Percentiles rank a stretch among this genome's conserved stretches.
phyloP scores from a whole-genome alignment of 176 grass and related monocot species.

The Panicum miliaceum region DNA sequence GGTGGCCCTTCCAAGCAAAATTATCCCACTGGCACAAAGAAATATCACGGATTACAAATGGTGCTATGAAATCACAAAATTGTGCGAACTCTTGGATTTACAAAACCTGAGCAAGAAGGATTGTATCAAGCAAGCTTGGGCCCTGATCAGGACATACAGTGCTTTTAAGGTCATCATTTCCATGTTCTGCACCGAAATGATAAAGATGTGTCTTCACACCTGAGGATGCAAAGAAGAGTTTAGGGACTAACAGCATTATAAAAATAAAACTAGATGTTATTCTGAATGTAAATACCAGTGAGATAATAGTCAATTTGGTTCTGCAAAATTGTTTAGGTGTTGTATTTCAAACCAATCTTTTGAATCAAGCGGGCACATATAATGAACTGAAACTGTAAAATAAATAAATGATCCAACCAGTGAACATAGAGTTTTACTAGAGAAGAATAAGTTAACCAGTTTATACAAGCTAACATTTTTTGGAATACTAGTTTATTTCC shows the following conservation, averaged over 20 bases:
- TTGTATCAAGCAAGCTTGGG: conserved; percentile 60
- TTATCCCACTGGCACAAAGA: conserved; percentile 60
- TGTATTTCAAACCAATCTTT: conserved; percentile 1
- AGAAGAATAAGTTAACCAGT: background rate
- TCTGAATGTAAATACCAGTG: background rate
- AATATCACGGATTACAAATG: conserved; percentile 31
- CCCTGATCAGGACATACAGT: conserved; percentile 19
- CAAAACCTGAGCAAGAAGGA: conserved; percentile 66
- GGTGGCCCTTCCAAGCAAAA: conserved; percentile 44
- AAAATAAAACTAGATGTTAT: background rate
- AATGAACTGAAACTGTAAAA: conserved; percentile 29
- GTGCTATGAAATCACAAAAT: background rate
- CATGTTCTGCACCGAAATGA: conserved; percentile 32
- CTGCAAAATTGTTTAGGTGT: background rate
- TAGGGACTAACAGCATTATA: background rate
- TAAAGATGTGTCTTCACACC: conserved; percentile 63
- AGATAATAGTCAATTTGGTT: background rate
- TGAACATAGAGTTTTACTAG: background rate
- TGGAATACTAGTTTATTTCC: background rate
- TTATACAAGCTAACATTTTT: background rate
- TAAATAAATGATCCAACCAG: conserved; percentile 8
- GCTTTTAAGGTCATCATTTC: conserved; percentile 20
- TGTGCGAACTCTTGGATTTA: background rate
- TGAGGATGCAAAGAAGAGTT: conserved; percentile 25
- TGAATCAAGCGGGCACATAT: conserved; percentile 11